Base-by-base conservation (phyloP, 768 basidiomycete genomes). In the Mycena olivaceomarginata region DNA sequence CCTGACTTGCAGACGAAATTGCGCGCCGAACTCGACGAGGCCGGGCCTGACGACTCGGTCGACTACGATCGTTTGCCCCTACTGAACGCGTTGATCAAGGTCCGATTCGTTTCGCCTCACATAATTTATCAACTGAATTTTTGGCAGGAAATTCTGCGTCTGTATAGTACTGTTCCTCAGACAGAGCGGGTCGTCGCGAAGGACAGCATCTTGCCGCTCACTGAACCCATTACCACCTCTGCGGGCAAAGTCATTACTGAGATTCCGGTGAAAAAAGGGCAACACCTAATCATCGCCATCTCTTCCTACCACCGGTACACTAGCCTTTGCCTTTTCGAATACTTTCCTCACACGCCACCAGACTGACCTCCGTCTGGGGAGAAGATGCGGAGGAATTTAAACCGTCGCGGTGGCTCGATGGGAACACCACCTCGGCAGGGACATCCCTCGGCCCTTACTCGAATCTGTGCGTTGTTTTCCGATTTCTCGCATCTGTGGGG, bases 121-220 rank as follows among this genome's bases (percentile, higher is more conserved):
- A 25, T 10, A 57, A 9, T 57, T 57, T 8, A n/a, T 20, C 16
- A 25, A 62, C 40, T 8, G 20, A 22, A 45, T 39, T 46, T 10
- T 48, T 59, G 7, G 37, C 18, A 77, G 77, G 77, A 77, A 46
- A 66, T 77, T 45, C 64, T 77, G 5, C 77, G 77, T 15, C 72
- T 77, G 20, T 77, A 77, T 18, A 77, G 77, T 22, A 77, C 77
- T 13, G 77, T 77, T 7, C 77, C 77, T 5, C 77, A 77, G 57
- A 77, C 77, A 56, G 77, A 77, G 56, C 77, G 77, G 31, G 77
- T 77, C 43, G 87, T 92, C 2, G 81, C 80, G 4, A 83, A 85
- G 62, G 93, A 94, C 76, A 91, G 93, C 72, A 85, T 89, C 60
- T 81, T 94, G 25, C 92, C 94, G 2, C 88, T 95, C 12, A 87